Evolutionary conservation across 352 stramenopile species (phyloP), one percentile per base, ranked within the genome.

Genomic region (Pythium vanterpoolii): DNA sequence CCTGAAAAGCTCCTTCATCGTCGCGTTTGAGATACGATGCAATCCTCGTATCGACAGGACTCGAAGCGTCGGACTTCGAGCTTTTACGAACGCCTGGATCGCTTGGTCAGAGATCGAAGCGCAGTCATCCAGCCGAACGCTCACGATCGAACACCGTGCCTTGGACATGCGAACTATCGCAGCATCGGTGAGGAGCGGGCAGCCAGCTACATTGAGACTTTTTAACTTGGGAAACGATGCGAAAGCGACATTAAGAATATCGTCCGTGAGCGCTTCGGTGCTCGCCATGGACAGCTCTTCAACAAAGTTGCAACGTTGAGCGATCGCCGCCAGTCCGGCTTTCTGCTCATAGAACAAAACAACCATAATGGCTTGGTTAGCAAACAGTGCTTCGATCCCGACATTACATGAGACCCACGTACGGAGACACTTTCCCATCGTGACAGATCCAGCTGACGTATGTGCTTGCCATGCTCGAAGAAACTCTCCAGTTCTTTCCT

Each of bases 181-280:
- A 3, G 66, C 62, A 39, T 94, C 76, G 0, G 82, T 94, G n/a
- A 91, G 34, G n/a, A 67, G 57, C 5, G 55, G 43, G 40, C 84
- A 94, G 1, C 69, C 69, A 8, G 63, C 68, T 1, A 92, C 34
- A 36, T 87, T 68, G 13, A 94, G 51, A 18, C 39, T 64, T 3
- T 59, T 69, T 16, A 94, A 60, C 3, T 47, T 53, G 1, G 69
- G 45, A 40, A 91, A 82, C 9, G 53, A 57, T 1, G 62, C 51
- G 8, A 76, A 46, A 23, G 86, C 56, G 19, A 49, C 45, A 14
- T 54, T 57, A 5, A 92, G 46, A 6, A 89, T 49, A 28, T 85
- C 68, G 28, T 92, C 82, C 0, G 79, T 89, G 34, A 90, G 64
- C 1, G 42, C 48, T 21, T 79, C 73, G n/a, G 63, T 86, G 11